These are phyloP conservation scores for Clathrospora elynae DNA, from an alignment of 2,329 filamentous ascomycete species.

Conservation along the genomic window DNA sequence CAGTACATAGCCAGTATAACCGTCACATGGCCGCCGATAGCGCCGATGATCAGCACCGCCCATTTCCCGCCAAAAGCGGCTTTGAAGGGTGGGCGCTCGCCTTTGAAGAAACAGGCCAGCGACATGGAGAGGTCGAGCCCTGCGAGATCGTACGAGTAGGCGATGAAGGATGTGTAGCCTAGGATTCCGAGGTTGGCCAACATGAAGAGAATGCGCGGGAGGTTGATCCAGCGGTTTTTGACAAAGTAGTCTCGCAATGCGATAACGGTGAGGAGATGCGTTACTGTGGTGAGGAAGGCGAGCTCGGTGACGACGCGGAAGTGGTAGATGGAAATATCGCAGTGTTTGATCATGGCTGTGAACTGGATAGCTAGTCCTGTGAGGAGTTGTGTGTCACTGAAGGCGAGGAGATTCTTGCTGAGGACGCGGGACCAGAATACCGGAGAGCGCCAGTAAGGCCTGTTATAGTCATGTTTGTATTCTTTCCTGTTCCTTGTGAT, in stretches of 20 bases:
- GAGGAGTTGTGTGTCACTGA: slow-evolving; percentile 40
- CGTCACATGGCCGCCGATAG: slow-evolving; percentile 37
- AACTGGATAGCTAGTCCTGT: slow-evolving; percentile 42
- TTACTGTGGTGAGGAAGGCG: slow-evolving; percentile 40
- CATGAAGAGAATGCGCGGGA: slow-evolving; percentile 43
- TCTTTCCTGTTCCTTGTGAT: slow-evolving; percentile 17
- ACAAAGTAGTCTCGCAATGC: slow-evolving; percentile 41
- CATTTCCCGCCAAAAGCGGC: slow-evolving; percentile 36
- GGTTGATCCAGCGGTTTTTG: slow-evolving; percentile 39
- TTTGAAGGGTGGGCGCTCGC: slow-evolving; percentile 24
- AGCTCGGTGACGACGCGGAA: slow-evolving; percentile 38
- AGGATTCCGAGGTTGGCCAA: slow-evolving; percentile 35
- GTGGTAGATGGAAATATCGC: slow-evolving; percentile 39
- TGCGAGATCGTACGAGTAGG: slow-evolving; percentile 37
- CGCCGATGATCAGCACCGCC: slow-evolving; percentile 35
- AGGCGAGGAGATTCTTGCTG: slow-evolving; percentile 40
- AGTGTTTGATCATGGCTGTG: slow-evolving; percentile 40
- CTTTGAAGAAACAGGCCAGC: slow-evolving; percentile 38
- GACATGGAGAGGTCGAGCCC: slow-evolving; percentile 26
- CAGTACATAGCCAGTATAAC: slow-evolving; percentile 42
- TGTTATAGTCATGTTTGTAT: slow-evolving; percentile 22
- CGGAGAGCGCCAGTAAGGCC: slow-evolving; percentile 35
- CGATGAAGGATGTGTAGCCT: slow-evolving; percentile 39
- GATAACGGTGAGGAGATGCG: slow-evolving; percentile 37
- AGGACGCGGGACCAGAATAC: slow-evolving; percentile 39